Base-by-base conservation (phyloP, 192 early-diverging fungal species). In the Gigaspora rosea region DNA sequence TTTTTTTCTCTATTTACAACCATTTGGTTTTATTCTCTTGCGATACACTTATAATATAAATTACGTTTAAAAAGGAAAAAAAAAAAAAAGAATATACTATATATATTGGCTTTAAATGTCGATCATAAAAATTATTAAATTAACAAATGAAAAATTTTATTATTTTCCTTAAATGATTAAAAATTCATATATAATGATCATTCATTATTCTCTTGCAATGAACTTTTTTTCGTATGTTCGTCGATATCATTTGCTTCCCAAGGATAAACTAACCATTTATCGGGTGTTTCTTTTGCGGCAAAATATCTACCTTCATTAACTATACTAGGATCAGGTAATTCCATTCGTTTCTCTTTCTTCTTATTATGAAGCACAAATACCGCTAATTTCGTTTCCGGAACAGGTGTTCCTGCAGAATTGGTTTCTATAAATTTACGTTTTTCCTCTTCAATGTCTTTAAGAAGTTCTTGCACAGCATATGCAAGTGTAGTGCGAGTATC, bases 281-380 rank as follows among this genome's bases (percentile, higher is more conserved):
- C 92, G 15, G 90, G 88, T 79, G 91, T 91, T 20, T 91, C 87
- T 47, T 86, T 89, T 64, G 89, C 89, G n/a, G 92, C 88, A 68
- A 84, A 94, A 76, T 94, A 94, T 49, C 83, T 73, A 46, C 75
- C 75, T 20, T 46, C 74, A 36, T 87, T 79, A 73, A 84, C 77
- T 82, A 91, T 93, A 22, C 86, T 75, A 32, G 84, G 83, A 20
- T 83, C 82, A 0, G 90, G 89, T 61, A 94, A 72, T 57, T 87
- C 78, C 65, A 85, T 88, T 18, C 83, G 82, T 88, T 94, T 94
- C 47, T 85, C 82, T 81, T 94, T 94, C 22, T 87, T 79, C 85
- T 94, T 94, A 80, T 94, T 94, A 80, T 94, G 91, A 3, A 94
- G 85, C 0, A 94, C 92, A 84, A 92, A 92, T 41, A 94, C 78